These are phyloP conservation scores for Sanghuangporus weigelae DNA, from an alignment of 1,284 basidiomycete genomes.

Conservation along the genomic window DNA sequence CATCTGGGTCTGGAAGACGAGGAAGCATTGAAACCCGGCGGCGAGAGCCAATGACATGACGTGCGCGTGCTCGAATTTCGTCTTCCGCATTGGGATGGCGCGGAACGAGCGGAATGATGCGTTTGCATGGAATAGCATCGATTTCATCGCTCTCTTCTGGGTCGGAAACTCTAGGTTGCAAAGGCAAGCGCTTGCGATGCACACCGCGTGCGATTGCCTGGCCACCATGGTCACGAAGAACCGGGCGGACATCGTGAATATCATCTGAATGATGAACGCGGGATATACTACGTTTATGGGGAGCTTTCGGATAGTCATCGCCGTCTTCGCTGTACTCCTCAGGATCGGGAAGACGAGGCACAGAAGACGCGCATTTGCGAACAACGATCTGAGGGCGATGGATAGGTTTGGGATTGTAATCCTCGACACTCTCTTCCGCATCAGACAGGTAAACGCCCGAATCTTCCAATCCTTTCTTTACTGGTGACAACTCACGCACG, in stretches of 20 bases:
- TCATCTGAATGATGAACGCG: not conserved
- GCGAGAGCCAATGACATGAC: not conserved
- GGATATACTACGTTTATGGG: not conserved
- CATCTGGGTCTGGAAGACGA: slow-evolving; percentile 4
- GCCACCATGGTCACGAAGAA: not conserved
- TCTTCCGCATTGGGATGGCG: slow-evolving; percentile 4
- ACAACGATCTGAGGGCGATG: not conserved
- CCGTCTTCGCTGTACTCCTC: not conserved
- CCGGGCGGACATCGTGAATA: not conserved
- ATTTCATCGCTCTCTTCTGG: not conserved
- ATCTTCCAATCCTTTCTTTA: not conserved
- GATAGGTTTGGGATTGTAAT: not conserved
- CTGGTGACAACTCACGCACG: not conserved
- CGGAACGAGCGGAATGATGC: not conserved
- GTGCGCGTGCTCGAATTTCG: not conserved
- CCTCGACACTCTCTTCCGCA: slow-evolving; percentile 1
- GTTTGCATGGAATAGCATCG: not conserved
- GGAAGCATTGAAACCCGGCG: not conserved
- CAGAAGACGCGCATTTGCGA: not conserved
- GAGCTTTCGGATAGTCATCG: not conserved
- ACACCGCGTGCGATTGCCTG: not conserved
- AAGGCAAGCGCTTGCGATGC: not conserved
- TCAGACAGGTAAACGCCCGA: not conserved
- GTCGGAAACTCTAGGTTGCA: not conserved
- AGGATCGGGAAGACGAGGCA: not conserved